Percentiles rank a stretch among this genome's conserved stretches.
Evolutionary conservation across 306 rosid genomes (phyloP).

Genomic region (Benincasa hispida): DNA sequence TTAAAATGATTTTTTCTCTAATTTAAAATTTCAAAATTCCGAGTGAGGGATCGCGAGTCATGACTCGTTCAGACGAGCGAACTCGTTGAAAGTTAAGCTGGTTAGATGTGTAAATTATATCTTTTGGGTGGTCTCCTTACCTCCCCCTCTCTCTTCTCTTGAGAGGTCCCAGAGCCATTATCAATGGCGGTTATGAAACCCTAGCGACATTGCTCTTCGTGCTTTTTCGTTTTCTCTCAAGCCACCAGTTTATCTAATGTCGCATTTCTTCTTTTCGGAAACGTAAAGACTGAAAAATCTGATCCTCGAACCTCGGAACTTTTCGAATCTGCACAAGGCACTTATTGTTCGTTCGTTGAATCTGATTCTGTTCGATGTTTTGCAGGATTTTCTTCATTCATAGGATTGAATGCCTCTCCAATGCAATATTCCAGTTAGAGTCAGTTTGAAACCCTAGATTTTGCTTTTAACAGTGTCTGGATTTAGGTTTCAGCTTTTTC

Average conservation of each 20-base stretch:
- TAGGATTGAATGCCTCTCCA: slow-evolving; percentile 7
- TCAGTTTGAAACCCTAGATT: slow-evolving; percentile 13
- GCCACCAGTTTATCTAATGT: background rate
- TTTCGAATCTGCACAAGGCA: background rate
- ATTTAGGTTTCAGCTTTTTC: slow-evolving; percentile 5
- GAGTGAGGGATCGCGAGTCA: background rate
- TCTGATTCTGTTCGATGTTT: background rate
- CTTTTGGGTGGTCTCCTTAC: slow-evolving; percentile 9
- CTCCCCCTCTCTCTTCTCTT: slow-evolving; percentile 9
- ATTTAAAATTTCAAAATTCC: background rate
- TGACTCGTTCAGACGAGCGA: background rate
- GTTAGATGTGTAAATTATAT: slow-evolving; percentile 7
- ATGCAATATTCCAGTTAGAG: background rate
- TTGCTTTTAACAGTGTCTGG: slow-evolving; percentile 2
- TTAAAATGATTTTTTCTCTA: too few species aligned
- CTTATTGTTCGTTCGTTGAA: background rate
- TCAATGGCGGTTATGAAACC: slow-evolving; percentile 17
- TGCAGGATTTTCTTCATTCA: slow-evolving; percentile 26
- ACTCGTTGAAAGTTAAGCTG: slow-evolving; percentile 4
- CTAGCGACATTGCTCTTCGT: slow-evolving; percentile 14
- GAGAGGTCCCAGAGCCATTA: slow-evolving; percentile 1
- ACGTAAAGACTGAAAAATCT: background rate
- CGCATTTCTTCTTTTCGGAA: background rate
- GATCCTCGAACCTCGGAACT: background rate
- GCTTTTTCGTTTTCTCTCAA: background rate